Evolutionary conservation across 2,329 filamentous ascomycete species (phyloP).

Genomic region (Lecanicillium sp.): DNA sequence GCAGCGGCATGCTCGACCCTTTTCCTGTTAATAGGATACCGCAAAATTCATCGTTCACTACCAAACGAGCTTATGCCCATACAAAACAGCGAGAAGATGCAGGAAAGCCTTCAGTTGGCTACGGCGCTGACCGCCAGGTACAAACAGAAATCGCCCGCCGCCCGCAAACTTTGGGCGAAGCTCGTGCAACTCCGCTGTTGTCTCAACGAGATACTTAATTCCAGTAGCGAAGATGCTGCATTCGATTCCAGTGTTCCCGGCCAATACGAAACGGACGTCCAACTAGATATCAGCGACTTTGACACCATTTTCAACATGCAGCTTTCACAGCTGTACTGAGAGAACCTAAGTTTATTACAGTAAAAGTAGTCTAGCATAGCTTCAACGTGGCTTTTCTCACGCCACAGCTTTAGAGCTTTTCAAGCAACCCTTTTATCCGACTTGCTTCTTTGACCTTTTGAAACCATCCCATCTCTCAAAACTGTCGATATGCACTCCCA

Average conservation of each 20-base stretch:
- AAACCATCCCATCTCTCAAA: constrained; percentile 33
- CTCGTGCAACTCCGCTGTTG: too few relatives aligned
- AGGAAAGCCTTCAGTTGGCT: constrained; percentile 4
- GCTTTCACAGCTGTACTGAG: too few relatives aligned
- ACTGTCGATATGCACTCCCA: constrained; percentile 33
- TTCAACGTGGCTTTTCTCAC: too few relatives aligned
- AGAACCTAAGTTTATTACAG: too few relatives aligned
- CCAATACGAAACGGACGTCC: too few relatives aligned
- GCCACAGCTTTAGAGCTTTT: too few relatives aligned
- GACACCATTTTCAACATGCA: too few relatives aligned
- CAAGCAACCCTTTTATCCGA: not conserved
- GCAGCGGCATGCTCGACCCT: constrained; percentile 1
- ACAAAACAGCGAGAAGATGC: not conserved
- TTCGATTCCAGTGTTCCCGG: too few relatives aligned
- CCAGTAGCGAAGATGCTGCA: too few relatives aligned
- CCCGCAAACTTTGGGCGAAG: not conserved
- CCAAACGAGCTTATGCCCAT: not conserved
- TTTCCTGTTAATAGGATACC: constrained; percentile 8
- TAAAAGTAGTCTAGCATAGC: too few relatives aligned
- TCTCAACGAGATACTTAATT: too few relatives aligned
- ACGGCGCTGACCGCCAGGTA: constrained; percentile 3
- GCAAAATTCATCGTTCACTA: constrained; percentile 5
- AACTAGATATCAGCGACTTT: too few relatives aligned
- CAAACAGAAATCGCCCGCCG: not conserved
- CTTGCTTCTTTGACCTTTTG: constrained; percentile 13